Base-by-base conservation (phyloP, 805 yeast species). In the Helenozyma baotianmanensis region DNA sequence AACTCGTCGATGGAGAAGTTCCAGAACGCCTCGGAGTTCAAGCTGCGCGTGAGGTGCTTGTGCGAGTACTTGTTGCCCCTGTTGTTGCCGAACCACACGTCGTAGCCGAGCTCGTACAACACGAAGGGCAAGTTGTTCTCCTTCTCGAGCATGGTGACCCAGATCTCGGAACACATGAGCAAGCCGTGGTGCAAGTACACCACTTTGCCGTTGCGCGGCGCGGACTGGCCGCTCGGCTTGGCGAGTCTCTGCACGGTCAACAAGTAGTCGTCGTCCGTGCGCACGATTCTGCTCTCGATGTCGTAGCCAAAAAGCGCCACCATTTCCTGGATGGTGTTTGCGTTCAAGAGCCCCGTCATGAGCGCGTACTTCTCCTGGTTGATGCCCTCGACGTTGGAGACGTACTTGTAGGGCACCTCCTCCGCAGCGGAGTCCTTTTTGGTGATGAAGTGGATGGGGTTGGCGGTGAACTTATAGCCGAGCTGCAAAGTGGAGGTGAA, bases 51-150 rank as follows among this genome's bases (percentile, higher is more conserved):
- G 53, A 45, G 35, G 57, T 90, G 96, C 47, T 88, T 88, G 39
- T 81, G 79, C 3, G 94, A 82, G 61, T 90, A 90, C 62, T 90
- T 92, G 61, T 90, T 92, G 9, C 96, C 96, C 37, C 96, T 70
- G 51, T 86, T 87, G 56, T 86, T 87, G 1, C 97, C 97, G 42
- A 90, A 64, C 90, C 95, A 90, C 5, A 90, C 97, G 53, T 90
- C 98, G 56, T 77, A 90, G 1, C 97, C 97, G 29, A 78, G 54
- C 37, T 88, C 87, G 39, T 80, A 80, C 21, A 90, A 67, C 2
- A 76, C 62, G 53, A 84, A 82, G 0, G 97, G 96, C 29, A 92
- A 59, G 45, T 67, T 67, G 21, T 47, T 40, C 23, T 62, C 38
- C 21, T 53, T 53, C 13, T 64, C 60, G 22, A 65, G 45, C 72